phyloP scores from a whole-genome alignment of 768 basidiomycete genomes.

The Pulveroboletus sp. region DNA sequence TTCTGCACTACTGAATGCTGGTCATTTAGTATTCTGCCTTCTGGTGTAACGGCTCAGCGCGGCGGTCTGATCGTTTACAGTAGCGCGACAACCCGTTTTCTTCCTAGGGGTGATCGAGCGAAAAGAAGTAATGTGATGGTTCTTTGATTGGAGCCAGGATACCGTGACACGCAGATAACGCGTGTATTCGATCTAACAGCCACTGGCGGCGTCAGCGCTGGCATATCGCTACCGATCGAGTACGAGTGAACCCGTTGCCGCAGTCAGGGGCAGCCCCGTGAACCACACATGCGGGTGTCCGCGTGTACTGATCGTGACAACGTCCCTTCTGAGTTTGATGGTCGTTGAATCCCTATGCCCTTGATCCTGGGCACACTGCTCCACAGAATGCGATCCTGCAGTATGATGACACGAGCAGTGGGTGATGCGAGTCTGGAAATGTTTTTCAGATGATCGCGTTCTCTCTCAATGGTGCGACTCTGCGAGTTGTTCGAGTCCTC shows the following conservation, averaged over 20 bases:
- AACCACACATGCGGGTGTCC: slow-evolving; percentile 16
- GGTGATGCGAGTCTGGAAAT: not conserved
- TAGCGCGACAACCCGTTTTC: too few species aligned
- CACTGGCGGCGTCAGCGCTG: slow-evolving; percentile 6
- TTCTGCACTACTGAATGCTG: too few species aligned
- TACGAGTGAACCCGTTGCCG: not conserved
- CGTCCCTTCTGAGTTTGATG: too few species aligned
- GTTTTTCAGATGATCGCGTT: not conserved
- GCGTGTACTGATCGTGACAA: slow-evolving; percentile 18
- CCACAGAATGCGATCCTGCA: slow-evolving; percentile 3
- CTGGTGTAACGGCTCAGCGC: too few species aligned
- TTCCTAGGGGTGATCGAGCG: too few species aligned
- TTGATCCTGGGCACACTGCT: slow-evolving; percentile 17
- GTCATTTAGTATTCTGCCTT: too few species aligned
- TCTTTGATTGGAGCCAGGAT: not conserved
- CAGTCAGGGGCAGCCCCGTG: slow-evolving; percentile 14
- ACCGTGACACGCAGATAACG: slow-evolving; percentile 14
- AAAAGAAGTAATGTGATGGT: not conserved
- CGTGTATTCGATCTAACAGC: slow-evolving; percentile 8
- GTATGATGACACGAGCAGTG: not conserved
- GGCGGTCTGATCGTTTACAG: too few species aligned
- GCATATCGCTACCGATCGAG: slow-evolving; percentile 7
- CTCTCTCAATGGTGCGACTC: not conserved
- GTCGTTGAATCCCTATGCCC: slow-evolving; percentile 12
- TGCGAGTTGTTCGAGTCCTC: not conserved